Evolutionary conservation across 164 flowering plant genomes (phyloP), one percentile per base, ranked within the genome.

Genomic region (Vitis rupestris): DNA sequence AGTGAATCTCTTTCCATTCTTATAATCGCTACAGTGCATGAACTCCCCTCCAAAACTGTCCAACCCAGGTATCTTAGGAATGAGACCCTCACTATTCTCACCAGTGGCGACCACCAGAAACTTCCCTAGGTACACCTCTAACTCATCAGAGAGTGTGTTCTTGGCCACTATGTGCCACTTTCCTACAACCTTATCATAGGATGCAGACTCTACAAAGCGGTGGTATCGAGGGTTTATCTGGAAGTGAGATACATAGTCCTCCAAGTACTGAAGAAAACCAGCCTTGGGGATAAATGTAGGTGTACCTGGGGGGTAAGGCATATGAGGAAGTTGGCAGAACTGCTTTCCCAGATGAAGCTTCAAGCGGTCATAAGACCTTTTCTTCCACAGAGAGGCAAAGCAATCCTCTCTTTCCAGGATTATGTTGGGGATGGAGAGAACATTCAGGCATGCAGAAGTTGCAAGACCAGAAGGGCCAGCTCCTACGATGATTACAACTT

Each of bases 381-480:
- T 74, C 69, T 64, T 79, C 86, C 88, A 85, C 8, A 84, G 72
- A 3, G 87, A 75, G 16, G 76, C 74, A 56, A 29, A 47, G 23
- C 79, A 76, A 31, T 81, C 81, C 11, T 82, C 83, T 68, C 59
- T 82, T 56, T 85, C 88, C 3, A 84, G 74, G 3, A 84, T 29
- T 2, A 82, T 4, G 44, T 80, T 70, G 0, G 79, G 63, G 19
- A 81, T 67, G 12, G 62, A 69, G 17, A 66, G 73, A 7, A 4
- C 61, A 16, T 58, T 67, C 16, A 83, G 70, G 65, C 84, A 81
- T 2, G 79, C 86, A 10, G 84, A 69, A 1, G 76, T 70, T 15
- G 82, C 84, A 0, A 81, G 53, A 15, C 87, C 84, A 1, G 83
- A 54, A 27, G 85, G 80, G 0, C 85, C 85, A 10, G 78, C 82